Percentiles rank a stretch among this genome's conserved stretches.
These are phyloP conservation scores for Aspergillus quadricinctus DNA, from an alignment of 2,329 filamentous ascomycete species.

Conservation along the genomic window DNA sequence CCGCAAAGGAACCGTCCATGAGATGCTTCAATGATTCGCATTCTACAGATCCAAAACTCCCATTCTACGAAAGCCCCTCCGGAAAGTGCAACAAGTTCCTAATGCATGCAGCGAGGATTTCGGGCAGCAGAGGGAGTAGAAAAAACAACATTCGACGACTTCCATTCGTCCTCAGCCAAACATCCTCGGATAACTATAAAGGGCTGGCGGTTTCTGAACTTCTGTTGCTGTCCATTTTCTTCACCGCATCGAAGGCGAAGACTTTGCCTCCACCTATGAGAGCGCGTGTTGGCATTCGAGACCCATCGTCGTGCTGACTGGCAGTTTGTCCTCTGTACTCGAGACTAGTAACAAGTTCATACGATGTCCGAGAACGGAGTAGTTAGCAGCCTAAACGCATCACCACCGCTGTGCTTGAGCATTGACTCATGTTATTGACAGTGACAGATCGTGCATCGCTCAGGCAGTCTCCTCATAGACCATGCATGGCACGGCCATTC, in stretches of 20 bases:
- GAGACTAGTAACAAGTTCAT: not conserved
- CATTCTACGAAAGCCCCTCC: not conserved
- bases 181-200: constrained; percentile 10
- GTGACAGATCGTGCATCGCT: not conserved
- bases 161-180: constrained; percentile 7
- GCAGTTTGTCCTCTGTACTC: too few relatives aligned
- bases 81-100: not conserved
- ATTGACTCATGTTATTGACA: not conserved
- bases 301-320: not conserved
- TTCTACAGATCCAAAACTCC: not conserved
- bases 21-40: not conserved
- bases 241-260: constrained; percentile 28
- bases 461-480: not conserved
- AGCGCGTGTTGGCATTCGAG: constrained; percentile 4
- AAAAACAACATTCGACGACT: not conserved
- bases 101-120: not conserved
- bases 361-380: not conserved
- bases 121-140: not conserved
- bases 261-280: constrained; percentile 15
- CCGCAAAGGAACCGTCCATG: not conserved
- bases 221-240: constrained; percentile 14
- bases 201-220: not conserved
- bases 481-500: not conserved
- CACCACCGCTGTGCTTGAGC: not conserved
- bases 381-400: not conserved